These are phyloP conservation scores for Microcyclosporella mali DNA, from an alignment of 2,329 filamentous ascomycete genomes.

Conservation along the genomic window DNA sequence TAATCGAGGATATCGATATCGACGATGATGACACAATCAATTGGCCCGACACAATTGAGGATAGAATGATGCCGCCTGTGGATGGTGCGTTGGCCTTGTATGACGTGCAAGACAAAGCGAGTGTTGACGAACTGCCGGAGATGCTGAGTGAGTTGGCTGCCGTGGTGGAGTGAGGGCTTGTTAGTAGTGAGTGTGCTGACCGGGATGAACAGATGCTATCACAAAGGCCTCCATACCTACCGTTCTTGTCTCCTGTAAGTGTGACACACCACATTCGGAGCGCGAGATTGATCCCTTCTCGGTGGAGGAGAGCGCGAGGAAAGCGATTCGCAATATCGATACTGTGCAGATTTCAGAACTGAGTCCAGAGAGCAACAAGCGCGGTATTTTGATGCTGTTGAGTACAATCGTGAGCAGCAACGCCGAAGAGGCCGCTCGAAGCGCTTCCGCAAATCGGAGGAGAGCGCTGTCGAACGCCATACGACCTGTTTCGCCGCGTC, in stretches of 20 bases:
- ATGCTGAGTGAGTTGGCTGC: conserved; percentile 64
- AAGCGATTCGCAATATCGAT: conserved; percentile 58
- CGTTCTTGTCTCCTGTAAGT: conserved; percentile 82
- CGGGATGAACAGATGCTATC: conserved; percentile 56
- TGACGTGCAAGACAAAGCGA: conserved; percentile 74
- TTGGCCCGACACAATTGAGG: conserved; percentile 53
- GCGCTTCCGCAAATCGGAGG: conserved; percentile 31
- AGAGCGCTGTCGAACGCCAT: conserved; percentile 43
- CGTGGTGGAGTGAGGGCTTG: no score
- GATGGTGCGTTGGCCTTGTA: conserved; percentile 83
- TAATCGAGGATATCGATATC: conserved; percentile 47
- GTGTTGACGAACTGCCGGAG: conserved; percentile 66
- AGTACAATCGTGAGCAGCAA: conserved; percentile 55
- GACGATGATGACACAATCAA: conserved; percentile 48
- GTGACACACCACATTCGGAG: conserved; percentile 65
- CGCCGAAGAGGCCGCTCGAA: conserved; percentile 11
- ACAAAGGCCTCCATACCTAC: conserved; percentile 67
- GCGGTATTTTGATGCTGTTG: conserved; percentile 70
- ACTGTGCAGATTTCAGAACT: conserved; percentile 68
- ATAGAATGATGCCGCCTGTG: conserved; percentile 65
- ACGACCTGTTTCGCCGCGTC: conserved; percentile 35
- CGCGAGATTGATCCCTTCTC: conserved; percentile 65
- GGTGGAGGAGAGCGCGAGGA: conserved; percentile 58
- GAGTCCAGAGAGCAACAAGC: conserved; percentile 64
- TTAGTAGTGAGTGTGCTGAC: background rate